Conservation (phyloP, 1,139 yeast genomes). For the Candida sanyaensis region DNA sequence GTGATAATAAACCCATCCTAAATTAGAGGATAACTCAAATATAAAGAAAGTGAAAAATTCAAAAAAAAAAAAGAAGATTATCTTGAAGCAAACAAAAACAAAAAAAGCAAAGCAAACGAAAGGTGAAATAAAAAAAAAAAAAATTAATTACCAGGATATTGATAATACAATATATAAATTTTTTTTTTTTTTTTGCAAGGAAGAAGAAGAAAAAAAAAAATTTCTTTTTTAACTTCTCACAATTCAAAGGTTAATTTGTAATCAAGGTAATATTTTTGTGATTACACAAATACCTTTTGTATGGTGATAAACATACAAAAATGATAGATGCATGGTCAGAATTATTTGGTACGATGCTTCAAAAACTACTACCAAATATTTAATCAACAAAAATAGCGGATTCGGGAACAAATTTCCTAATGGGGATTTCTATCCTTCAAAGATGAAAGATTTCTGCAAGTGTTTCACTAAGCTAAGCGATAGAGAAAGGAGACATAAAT, state of each 20-base stretch:
- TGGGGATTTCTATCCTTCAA: not conserved
- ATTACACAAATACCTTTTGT: too few relatives aligned
- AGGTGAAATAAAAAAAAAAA: not conserved
- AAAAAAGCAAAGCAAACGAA: not conserved
- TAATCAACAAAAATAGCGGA: too few relatives aligned
- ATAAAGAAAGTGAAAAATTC: not conserved
- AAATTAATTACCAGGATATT: not conserved
- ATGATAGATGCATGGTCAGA: not conserved
- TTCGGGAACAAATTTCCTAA: slow-evolving; percentile 1
- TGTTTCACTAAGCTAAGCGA: too few relatives aligned
- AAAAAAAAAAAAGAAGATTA: not conserved
- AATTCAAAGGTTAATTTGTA: not conserved
- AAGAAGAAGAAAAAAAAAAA: not conserved
- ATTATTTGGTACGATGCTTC: not conserved
- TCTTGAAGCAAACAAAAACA: not conserved
- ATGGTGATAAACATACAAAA: not conserved
- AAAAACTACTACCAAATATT: too few relatives aligned
- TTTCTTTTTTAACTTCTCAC: not conserved
- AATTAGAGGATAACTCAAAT: too few relatives aligned
- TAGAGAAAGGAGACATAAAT: too few relatives aligned
- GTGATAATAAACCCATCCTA: slow-evolving; percentile 54
- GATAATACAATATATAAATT: not conserved
- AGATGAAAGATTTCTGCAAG: too few relatives aligned
- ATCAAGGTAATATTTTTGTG: not conserved
- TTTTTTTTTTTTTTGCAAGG: too few relatives aligned